Percentiles rank a stretch among this genome's conserved stretches.
These are phyloP conservation scores for Talaromyces stipitatus DNA, from an alignment of 495 filamentous ascomycete species.

Conservation along the genomic window DNA sequence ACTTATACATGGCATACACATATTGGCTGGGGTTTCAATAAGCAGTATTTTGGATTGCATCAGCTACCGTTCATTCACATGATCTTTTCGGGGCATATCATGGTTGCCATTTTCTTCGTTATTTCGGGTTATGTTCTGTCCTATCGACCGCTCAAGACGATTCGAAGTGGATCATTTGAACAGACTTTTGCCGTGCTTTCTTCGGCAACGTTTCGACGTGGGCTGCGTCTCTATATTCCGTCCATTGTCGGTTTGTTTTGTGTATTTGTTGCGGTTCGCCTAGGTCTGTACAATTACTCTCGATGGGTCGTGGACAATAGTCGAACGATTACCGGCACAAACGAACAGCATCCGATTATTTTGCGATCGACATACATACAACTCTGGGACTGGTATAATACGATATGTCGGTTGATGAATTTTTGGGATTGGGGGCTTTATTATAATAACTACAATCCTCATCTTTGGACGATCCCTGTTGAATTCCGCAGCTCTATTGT, in stretches of 20 bases:
- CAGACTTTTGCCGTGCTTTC: slow-evolving; percentile 40
- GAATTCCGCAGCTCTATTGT: slow-evolving; percentile 60
- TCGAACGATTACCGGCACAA: slow-evolving; percentile 36
- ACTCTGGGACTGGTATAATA: slow-evolving; percentile 40
- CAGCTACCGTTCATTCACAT: slow-evolving; percentile 59
- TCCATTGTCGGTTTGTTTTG: slow-evolving; percentile 48
- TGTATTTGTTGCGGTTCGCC: slow-evolving; percentile 45
- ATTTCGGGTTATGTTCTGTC: slow-evolving; percentile 64
- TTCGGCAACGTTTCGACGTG: slow-evolving; percentile 58
- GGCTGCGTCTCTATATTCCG: slow-evolving; percentile 56
- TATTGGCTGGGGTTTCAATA: slow-evolving; percentile 39
- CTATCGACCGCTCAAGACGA: slow-evolving; percentile 54
- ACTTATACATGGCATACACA: slow-evolving; percentile 41
- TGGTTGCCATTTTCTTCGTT: slow-evolving; percentile 70
- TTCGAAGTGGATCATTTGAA: slow-evolving; percentile 46
- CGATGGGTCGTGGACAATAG: slow-evolving; percentile 29
- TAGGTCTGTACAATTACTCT: slow-evolving; percentile 42
- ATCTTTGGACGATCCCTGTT: slow-evolving; percentile 68
- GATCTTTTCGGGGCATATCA: slow-evolving; percentile 56
- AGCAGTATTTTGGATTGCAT: slow-evolving; percentile 45
- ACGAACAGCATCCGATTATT: slow-evolving; percentile 37
- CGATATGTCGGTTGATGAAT: slow-evolving; percentile 41
- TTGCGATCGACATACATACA: slow-evolving; percentile 38
- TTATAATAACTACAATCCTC: slow-evolving; percentile 55
- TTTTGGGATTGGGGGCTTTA: slow-evolving; percentile 47